These are phyloP conservation scores for Candida qinlingensis DNA, from an alignment of 805 yeast genomes.

Conservation along the genomic window DNA sequence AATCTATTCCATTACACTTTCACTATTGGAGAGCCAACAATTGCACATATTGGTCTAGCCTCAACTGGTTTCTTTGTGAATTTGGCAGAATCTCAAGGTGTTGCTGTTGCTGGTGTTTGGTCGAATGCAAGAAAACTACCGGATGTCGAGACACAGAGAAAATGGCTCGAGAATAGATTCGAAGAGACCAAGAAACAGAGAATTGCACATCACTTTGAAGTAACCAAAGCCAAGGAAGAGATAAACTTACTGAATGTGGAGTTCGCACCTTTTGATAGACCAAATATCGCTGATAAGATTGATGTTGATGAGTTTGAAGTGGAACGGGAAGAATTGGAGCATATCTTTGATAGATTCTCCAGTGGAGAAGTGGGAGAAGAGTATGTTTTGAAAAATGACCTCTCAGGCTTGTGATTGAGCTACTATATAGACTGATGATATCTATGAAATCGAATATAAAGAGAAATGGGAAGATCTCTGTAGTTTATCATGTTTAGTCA, in stretches of 20 bases:
- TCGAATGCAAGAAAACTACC: constrained; percentile 4
- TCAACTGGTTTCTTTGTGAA: constrained; percentile 1
- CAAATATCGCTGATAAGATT: background rate
- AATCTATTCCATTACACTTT: constrained; percentile 34
- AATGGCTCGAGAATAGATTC: background rate
- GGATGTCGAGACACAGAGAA: background rate
- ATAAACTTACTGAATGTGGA: background rate
- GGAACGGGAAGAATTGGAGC: background rate
- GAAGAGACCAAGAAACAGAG: background rate
- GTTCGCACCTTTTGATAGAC: background rate
- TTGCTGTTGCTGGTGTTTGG: constrained; percentile 7
- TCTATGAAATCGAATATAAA: too few relatives aligned
- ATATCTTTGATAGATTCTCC: background rate
- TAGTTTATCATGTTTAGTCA: background rate
- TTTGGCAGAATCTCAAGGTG: constrained; percentile 5
- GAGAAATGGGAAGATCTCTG: too few relatives aligned
- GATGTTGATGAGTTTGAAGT: background rate
- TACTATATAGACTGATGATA: too few relatives aligned
- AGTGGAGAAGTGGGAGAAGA: background rate
- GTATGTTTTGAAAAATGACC: background rate
- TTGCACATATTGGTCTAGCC: constrained; percentile 30
- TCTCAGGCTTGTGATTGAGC: background rate
- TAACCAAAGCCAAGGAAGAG: background rate
- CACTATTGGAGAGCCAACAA: constrained; percentile 32
- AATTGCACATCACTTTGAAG: constrained; percentile 2